Percentiles rank a stretch among this genome's conserved stretches.
Conservation (phyloP, 2,329 filamentous ascomycete species). For the Exophiala sp. region DNA sequence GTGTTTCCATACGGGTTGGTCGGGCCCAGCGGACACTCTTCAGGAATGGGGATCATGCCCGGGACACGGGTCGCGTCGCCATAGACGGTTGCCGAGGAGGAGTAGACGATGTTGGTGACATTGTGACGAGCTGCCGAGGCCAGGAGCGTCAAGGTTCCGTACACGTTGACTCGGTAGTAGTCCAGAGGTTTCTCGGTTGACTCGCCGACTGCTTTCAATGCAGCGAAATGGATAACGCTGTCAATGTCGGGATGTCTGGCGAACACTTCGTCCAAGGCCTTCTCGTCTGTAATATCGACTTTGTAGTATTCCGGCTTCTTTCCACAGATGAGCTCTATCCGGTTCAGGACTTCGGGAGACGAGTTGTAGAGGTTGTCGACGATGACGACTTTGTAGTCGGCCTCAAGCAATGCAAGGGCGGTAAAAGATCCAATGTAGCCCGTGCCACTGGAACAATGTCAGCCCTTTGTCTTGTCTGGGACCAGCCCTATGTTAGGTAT, state of each 20-base stretch:
- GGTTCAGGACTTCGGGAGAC: conserved; percentile 81
- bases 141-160: conserved; percentile 81
- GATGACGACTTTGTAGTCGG: conserved; percentile 94
- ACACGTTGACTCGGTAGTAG: conserved; percentile 97
- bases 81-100: conserved; percentile 95
- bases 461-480: conserved; percentile 10
- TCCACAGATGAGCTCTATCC: conserved; percentile 88
- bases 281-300: conserved; percentile 80
- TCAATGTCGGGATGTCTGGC: conserved; percentile 85
- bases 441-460: conserved; percentile 62
- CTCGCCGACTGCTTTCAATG: conserved; percentile 96
- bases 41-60: conserved; percentile 98
- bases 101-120: conserved; percentile 97
- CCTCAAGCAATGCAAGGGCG: conserved; percentile 79
- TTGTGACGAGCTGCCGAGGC: conserved; percentile 81
- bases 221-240: conserved; percentile 98
- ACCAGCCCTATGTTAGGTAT: conserved; percentile 32
- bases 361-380: conserved; percentile 98
- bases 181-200: conserved; percentile 89
- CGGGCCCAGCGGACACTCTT: conserved; percentile 89
- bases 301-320: conserved; percentile 81
- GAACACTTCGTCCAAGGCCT: conserved; percentile 79
- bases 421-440: conserved; percentile 99
- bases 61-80: conserved; percentile 93
- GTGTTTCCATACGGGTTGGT: conserved; percentile 98